Evolutionary conservation across 1,284 basidiomycete species (phyloP).

Genomic region (Fistulina hepatica): DNA sequence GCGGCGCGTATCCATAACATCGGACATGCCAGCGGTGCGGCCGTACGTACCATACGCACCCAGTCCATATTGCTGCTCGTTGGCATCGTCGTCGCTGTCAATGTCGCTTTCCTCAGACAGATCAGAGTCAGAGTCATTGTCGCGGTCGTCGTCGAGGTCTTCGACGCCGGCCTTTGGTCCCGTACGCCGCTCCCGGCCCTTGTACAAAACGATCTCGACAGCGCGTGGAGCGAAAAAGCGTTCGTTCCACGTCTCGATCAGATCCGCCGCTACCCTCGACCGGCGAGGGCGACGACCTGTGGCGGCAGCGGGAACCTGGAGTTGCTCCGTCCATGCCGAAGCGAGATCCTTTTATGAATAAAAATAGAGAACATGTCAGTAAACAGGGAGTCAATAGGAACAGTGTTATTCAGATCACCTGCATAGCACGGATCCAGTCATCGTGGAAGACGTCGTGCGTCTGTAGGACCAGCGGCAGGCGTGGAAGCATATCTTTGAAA

Average conservation of each 20-base stretch:
- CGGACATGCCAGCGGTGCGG: constrained; percentile 18
- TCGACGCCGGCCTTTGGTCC: constrained; percentile 42
- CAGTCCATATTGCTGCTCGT: constrained; percentile 23
- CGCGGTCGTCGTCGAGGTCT: constrained; percentile 41
- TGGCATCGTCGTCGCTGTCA: constrained; percentile 21
- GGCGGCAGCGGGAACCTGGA: constrained; percentile 49
- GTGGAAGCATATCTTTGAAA: constrained; percentile 49
- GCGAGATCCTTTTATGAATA: constrained; percentile 43
- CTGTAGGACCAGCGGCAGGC: constrained; percentile 58
- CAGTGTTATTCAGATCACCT: constrained; percentile 33
- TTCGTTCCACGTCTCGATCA: constrained; percentile 67
- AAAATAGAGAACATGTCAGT: constrained; percentile 6
- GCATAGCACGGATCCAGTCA: constrained; percentile 69
- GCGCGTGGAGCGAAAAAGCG: constrained; percentile 62
- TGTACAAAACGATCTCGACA: constrained; percentile 64
- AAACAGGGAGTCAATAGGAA: constrained; percentile 1
- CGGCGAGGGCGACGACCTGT: constrained; percentile 42
- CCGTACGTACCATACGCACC: constrained; percentile 30
- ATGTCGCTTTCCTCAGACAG: constrained; percentile 33
- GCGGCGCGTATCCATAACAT: constrained; percentile 31
- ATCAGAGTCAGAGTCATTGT: constrained; percentile 27
- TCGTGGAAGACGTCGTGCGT: constrained; percentile 68
- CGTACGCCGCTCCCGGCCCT: constrained; percentile 61
- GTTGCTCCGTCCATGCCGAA: constrained; percentile 59
- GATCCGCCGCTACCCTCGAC: constrained; percentile 55